phyloP scores from a whole-genome alignment of 164 flowering plant genomes.

The Berberis vulgaris region DNA sequence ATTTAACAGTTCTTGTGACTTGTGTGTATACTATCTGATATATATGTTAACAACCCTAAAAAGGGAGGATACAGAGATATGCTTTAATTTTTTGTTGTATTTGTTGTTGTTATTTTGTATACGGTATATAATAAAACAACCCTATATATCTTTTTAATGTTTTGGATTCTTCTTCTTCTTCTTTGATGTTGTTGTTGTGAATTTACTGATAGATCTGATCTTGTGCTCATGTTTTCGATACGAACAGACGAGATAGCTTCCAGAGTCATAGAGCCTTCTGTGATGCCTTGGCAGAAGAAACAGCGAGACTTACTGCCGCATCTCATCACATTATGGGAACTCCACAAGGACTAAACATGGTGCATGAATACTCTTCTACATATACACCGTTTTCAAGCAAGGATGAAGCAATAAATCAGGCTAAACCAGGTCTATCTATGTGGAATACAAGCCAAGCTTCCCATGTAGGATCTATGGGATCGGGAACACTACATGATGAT shows the following conservation, averaged over 20 bases:
- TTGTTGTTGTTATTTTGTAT: too few species aligned
- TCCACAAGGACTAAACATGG: conserved; percentile 31
- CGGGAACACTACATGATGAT: conserved; percentile 18
- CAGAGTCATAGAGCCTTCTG: conserved; percentile 87
- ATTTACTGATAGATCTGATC: neutral
- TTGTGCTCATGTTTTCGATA: neutral
- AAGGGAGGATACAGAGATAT: too few species aligned
- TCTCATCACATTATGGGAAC: conserved; percentile 29
- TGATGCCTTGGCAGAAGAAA: conserved; percentile 87
- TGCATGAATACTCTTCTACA: conserved; percentile 41
- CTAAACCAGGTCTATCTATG: conserved; percentile 33
- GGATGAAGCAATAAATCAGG: conserved; percentile 22
- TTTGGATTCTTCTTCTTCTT: neutral
- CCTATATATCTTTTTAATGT: too few species aligned
- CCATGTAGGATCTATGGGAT: conserved; percentile 17
- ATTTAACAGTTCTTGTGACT: too few species aligned
- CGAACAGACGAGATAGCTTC: conserved; percentile 76
- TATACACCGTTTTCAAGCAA: conserved; percentile 38
- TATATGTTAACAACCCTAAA: too few species aligned
- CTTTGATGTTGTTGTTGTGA: neutral
- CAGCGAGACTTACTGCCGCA: conserved; percentile 62
- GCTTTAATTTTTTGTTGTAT: too few species aligned
- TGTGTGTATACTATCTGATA: too few species aligned
- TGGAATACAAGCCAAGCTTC: conserved; percentile 39
- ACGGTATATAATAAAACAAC: too few species aligned